Evolutionary conservation across 305 asterid species (phyloP).

Genomic region (Fraxinus nigra): DNA sequence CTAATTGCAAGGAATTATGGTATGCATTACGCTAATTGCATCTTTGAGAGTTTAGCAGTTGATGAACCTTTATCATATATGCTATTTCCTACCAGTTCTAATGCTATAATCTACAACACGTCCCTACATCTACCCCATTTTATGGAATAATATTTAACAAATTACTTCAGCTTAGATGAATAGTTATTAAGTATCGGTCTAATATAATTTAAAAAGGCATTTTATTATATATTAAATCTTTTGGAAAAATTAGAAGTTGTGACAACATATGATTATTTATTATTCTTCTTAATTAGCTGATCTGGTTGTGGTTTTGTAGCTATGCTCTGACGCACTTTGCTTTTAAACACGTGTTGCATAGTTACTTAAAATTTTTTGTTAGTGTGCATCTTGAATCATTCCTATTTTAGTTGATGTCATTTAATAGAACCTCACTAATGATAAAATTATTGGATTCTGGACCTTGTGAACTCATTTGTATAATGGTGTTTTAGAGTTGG

Average conservation of each 20-base stretch:
- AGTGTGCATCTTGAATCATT: neutral
- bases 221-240: neutral
- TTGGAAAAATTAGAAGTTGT: neutral
- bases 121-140: neutral
- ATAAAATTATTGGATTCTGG: neutral
- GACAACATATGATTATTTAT: neutral
- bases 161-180: neutral
- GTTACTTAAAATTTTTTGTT: neutral
- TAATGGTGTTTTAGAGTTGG: neutral
- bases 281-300: neutral
- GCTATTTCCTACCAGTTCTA: neutral
- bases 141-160: neutral
- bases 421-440: neutral
- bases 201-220: too few relatives aligned
- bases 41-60: neutral
- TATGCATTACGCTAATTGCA: neutral
- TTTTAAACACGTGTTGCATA: neutral
- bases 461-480: neutral
- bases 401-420: neutral
- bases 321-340: neutral
- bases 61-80: neutral
- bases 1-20: neutral
- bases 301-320: neutral
- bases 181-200: neutral
- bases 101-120: neutral